Evolutionary conservation across 1,139 yeast genomes (phyloP), one percentile per base, ranked within the genome.

Genomic region (Suhomyces bribrorum): DNA sequence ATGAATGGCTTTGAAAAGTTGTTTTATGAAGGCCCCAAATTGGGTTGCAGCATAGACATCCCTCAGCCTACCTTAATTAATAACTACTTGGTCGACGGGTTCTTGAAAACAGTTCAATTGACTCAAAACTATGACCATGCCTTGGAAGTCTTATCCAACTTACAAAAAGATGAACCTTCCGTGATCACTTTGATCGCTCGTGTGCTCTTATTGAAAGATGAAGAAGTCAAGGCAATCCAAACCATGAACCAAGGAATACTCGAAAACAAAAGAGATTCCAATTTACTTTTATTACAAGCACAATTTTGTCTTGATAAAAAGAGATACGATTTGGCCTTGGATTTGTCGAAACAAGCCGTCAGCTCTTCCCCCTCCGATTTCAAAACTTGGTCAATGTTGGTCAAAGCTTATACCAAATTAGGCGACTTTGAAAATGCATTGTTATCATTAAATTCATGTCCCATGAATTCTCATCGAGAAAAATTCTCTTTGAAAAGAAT

Each of bases 321-420:
- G 33, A 72, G 86, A 37, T 73, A 76, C 34, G 88, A 85, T 45
- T 66, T 87, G 52, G 96, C 97, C 0, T 68, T 86, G 29, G 77
- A 79, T 36, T 72, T 86, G 38, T 88, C 96, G 0, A 73, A 75
- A 35, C 79, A 83, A 44, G 85, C 96, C 1, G 88, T 88, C 9
- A 80, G 83, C 48, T 73, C 90, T 1, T 77, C 90, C 1, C 96
- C 97, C 0, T 81, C 94, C 2, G 95, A 86, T 55, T 90, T 87
- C 60, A 75, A 76, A 45, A 73, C 94, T 5, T 92, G 97, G 98
- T 79, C 84, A 13, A 67, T 75, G 43, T 66, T 92, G 35, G 87
- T 88, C 2, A 74, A 77, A 52, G 81, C 83, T 9, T 86, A 90
- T 56, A 83, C 90, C 29, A 69, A 81, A 38, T 66, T 75, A 46